A percentile compares a stretch with the other conserved stretches of the same genome.
Conservation (phyloP, 73 alveolate genomes). For the Paramecium tetraurelia region DNA sequence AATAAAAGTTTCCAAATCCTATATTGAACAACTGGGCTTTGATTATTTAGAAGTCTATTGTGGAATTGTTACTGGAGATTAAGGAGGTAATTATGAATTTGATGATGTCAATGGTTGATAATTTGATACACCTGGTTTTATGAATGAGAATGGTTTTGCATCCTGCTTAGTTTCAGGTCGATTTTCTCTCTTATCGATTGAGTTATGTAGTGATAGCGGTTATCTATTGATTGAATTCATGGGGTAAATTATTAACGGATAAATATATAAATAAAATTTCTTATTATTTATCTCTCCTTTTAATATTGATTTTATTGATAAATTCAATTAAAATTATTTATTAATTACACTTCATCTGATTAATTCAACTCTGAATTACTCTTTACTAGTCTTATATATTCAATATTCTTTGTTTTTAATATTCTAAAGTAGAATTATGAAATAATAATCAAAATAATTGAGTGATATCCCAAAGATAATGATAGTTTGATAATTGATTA, state of each 20-base stretch:
- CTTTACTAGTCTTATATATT: too few species aligned
- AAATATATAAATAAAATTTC: neutral
- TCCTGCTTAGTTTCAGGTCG: neutral
- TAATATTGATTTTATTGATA: neutral
- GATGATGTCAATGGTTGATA: neutral
- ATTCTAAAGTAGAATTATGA: too few species aligned
- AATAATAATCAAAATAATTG: too few species aligned
- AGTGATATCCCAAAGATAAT: too few species aligned
- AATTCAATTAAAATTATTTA: neutral
- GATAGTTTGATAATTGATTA: too few species aligned
- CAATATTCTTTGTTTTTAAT: too few species aligned
- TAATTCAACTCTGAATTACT: neutral
- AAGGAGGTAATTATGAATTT: neutral
- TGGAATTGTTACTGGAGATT: neutral
- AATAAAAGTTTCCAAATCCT: constrained; percentile 11
- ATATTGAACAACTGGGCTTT: neutral
- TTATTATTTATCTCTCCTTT: neutral
- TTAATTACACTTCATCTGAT: neutral
- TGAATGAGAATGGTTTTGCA: neutral
- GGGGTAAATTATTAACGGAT: constrained; percentile 10
- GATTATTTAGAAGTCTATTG: neutral
- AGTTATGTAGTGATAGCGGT: neutral
- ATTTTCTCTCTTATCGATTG: neutral
- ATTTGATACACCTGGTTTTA: neutral
- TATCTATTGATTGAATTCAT: constrained; percentile 7